Evolutionary conservation across 2,329 filamentous ascomycete genomes (phyloP), one percentile per base, ranked within the genome.

Genomic region (Claviceps monticola): DNA sequence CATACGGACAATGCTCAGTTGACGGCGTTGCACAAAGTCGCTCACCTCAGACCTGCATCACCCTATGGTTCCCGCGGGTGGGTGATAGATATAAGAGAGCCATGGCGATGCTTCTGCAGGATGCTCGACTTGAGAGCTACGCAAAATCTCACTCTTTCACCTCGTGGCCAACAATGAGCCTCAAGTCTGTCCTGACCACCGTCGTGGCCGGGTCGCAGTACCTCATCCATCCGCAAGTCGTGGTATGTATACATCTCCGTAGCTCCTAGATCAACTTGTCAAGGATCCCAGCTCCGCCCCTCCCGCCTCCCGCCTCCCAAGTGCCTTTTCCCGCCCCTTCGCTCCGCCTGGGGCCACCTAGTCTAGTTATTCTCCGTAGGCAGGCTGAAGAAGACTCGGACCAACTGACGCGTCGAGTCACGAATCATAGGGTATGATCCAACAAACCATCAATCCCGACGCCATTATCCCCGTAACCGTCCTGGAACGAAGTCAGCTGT

Each of bases 371-470:
- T 26, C 26, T 26, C 26, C 26, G 26, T 8, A 26, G 26, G 26
- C 7, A 19, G 19, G 19, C 19, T 42, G 39, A 16, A 41, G 17
- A n/a, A 39, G 37, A 39, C 37, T 39, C 39, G 4, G 17, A 41
- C 7, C 39, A 29, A 46, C 23, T 46, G 23, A 54, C 49, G 19
- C n/a, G 8, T 17, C 47, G 16, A 29, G 34, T 38, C 54, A 21
- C 16, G 3, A 34, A 14, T 13, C 21, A 6, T 23, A 71, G 68
- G 69, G 68, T 49, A 62, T 63, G 19, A 69, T 71, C n/a, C 60
- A 69, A 52, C 66, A 69, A 54, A 68, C 64, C 36, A 70, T 71
- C 54, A 66, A 69, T 21, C 63, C 69, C 0, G 68, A 71, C 52
- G 65, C 63, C 49, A 58, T 71, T 13, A 59, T 71, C 16, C 69